Evolutionary conservation across 176 grass and related monocot genomes (phyloP), one percentile per base, ranked within the genome.

Genomic region (Lolium multiflorum): DNA sequence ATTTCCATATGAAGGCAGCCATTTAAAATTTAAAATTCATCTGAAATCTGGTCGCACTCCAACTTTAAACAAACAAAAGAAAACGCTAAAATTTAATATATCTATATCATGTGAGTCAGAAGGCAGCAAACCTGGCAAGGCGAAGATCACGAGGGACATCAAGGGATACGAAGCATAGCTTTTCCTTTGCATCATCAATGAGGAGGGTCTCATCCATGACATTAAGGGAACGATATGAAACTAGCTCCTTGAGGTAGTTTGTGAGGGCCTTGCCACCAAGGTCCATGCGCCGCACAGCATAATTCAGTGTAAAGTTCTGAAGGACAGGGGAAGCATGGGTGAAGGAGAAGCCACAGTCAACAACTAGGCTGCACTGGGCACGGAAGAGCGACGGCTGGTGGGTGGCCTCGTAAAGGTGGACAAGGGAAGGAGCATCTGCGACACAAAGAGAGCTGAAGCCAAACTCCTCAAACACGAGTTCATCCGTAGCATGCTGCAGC

Each of bases 111-210:
- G 78, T 74, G 48, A 71, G 61, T 66, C 5, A 1, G 24, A 88
- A 87, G 44, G 69, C 17, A 74, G 71, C 74, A 51, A 11, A 98
- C 96, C 90, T 98, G 75, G 94, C 94, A 17, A 96, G 82, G 52
- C 9, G 66, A 65, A 96, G 97, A 82, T 98, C 97, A 12, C 79
- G 81, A 70, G 92, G 83, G 8, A 96, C 85, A 82, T 96, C 94
- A 26, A 98, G 94, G 55, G 97, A 98, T 70, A 98, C 90, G 66
- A 96, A 96, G 82, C 97, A 98, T 58, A 98, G 85, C 82, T 92
- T 90, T 92, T 98, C 94, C 87, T 98, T 98, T 75, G 94, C 97
- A 80, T 98, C 88, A 51, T 98, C 97, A 77, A 98, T 92, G 78
- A 96, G 92, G 58, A 98, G 87, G 54, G 93, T 94, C 85, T 98